Base-by-base conservation (phyloP, 805 yeast species). In the Ogataea paraovalis region DNA sequence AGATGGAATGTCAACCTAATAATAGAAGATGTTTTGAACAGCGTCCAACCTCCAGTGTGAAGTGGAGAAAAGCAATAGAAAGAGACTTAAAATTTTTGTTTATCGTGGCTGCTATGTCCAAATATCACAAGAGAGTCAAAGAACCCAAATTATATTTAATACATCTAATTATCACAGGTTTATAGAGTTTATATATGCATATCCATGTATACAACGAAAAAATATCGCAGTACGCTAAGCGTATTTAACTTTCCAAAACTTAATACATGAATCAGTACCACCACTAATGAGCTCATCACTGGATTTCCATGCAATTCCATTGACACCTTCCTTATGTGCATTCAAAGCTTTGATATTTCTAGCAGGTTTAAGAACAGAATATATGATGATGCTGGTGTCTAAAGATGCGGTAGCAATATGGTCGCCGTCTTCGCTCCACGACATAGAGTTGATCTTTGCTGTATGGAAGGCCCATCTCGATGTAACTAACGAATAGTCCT, bases 381-480 rank as follows among this genome's bases (percentile, higher is more conserved):
- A 94, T 14, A 94, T 71, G 53, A 82, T 82, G 41, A 94, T 70
- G 51, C 84, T 83, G 6, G 96, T 83, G 63, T 94, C 99, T 48
- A 89, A 70, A 0, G 97, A 87, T 0, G 85, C 94, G 49, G 92
- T 82, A 19, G 83, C 87, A 39, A 87, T 75, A 55, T 77, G 82
- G 55, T 83, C 80, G 47, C 87, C 83, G 56, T 85, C 90, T 9
- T 70, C 70, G 40, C 83, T 78, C 99, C 98, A 94, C 21, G 80
- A 66, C 42, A 94, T 86, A 27, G 83, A 77, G 49, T 80, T 81
- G 52, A 94, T 85, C 46, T 78, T 82, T 47, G 96, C 84, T 2
- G 91, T 87, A 64, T 94, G 97, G 81, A 88, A 92, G 0, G 96
- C 84, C 99, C 99, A 94, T 62, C 97, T 79, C 0, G 95, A 80